Conservation (phyloP, 257 asterid species). For the Solanum stenotomum region DNA sequence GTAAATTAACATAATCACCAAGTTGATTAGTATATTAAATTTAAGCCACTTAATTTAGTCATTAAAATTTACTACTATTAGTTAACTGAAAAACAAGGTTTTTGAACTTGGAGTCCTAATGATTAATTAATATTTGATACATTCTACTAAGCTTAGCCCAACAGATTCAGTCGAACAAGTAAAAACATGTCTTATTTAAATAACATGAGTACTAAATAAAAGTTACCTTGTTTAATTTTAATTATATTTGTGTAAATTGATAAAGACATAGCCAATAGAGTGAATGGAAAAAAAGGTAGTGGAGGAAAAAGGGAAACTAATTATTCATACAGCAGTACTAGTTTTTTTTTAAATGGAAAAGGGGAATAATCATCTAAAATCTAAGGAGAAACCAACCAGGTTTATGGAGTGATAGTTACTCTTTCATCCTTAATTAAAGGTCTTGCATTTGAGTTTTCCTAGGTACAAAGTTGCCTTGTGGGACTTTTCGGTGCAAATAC, state of each 20-base stretch:
- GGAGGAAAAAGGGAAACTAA: not conserved
- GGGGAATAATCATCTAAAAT: not conserved
- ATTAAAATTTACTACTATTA: not conserved
- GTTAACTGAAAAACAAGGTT: not conserved
- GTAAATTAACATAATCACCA: too few relatives aligned
- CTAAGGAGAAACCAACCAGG: too few relatives aligned
- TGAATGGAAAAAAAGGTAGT: not conserved
- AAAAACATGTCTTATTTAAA: not conserved
- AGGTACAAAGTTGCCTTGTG: too few relatives aligned
- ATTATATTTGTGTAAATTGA: not conserved
- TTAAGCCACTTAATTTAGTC: not conserved
- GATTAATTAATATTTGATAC: too few relatives aligned
- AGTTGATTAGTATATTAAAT: not conserved
- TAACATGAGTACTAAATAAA: not conserved
- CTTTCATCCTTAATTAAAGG: too few relatives aligned
- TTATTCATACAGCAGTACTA: not conserved
- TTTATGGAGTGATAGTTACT: too few relatives aligned
- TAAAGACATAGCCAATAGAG: not conserved
- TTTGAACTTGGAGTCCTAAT: not conserved
- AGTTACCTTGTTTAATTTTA: not conserved
- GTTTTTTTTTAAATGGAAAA: not conserved
- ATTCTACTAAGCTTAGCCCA: too few relatives aligned
- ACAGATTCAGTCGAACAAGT: not conserved
- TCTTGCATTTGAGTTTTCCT: too few relatives aligned
- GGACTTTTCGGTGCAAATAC: too few relatives aligned